These are phyloP conservation scores for Colletotrichum sp. DNA, from an alignment of 2,329 filamentous ascomycete species.

Conservation along the genomic window DNA sequence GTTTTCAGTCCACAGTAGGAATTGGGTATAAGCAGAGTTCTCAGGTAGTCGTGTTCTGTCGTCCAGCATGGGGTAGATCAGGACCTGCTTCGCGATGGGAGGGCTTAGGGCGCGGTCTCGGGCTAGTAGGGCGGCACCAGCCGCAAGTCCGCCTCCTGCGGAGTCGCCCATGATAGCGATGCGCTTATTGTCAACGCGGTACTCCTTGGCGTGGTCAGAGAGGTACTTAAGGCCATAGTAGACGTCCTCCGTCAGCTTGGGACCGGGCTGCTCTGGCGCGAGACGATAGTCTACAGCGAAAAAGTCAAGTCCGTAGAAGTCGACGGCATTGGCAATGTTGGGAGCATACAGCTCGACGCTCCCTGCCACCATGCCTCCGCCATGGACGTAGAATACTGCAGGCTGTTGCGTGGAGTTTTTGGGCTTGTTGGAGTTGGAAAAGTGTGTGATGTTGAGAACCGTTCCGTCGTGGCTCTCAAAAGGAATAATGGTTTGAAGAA, in stretches of 20 bases:
- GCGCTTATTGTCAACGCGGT: slow-evolving; percentile 24
- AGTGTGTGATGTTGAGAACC: slow-evolving; percentile 22
- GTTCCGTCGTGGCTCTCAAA: slow-evolving; percentile 22
- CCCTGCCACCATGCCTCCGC: slow-evolving; percentile 43
- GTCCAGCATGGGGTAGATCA: slow-evolving; percentile 39
- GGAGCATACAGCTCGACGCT: slow-evolving; percentile 28
- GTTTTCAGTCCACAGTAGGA: not conserved
- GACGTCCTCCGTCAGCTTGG: slow-evolving; percentile 38
- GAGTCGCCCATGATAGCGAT: slow-evolving; percentile 26
- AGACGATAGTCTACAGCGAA: slow-evolving; percentile 45
- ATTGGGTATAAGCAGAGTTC: not conserved
- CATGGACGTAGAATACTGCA: slow-evolving; percentile 42
- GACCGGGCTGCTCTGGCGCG: slow-evolving; percentile 43
- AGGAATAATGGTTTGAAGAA: slow-evolving; percentile 16
- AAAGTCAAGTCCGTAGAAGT: slow-evolving; percentile 33
- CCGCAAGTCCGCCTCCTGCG: slow-evolving; percentile 26
- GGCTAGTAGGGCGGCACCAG: slow-evolving; percentile 42
- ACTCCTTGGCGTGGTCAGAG: slow-evolving; percentile 23
- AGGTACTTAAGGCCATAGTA: slow-evolving; percentile 33
- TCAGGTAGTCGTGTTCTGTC: slow-evolving; percentile 24
- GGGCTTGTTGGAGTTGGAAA: not conserved
- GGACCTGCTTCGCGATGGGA: slow-evolving; percentile 34
- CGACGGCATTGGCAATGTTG: slow-evolving; percentile 28
- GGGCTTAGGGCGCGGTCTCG: slow-evolving; percentile 28
- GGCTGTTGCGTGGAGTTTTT: slow-evolving; percentile 5